A percentile compares a stretch with the other conserved stretches of the same genome.
phyloP scores from a whole-genome alignment of 352 stramenopile species.

The Phytophthora capsici region DNA sequence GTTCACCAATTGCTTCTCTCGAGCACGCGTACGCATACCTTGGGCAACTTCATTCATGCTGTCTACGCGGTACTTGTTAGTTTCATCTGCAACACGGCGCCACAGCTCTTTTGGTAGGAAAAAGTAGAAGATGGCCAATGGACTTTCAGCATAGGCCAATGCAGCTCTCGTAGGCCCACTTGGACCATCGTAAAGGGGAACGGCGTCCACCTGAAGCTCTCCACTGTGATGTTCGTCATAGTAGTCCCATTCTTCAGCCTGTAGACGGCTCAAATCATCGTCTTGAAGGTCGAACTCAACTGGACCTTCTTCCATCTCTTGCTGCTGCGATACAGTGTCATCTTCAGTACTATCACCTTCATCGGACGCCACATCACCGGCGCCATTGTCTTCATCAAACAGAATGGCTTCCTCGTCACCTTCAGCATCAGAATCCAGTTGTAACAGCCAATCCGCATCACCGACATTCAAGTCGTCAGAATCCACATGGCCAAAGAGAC shows the following conservation, averaged over 20 bases:
- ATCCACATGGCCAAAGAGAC: neutral
- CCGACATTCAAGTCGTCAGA: neutral
- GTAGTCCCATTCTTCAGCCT: constrained; percentile 1
- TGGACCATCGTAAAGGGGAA: no score
- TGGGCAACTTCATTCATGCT: no score
- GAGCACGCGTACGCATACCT: no score
- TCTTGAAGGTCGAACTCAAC: constrained; percentile 2
- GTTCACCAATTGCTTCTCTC: no score
- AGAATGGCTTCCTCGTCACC: neutral
- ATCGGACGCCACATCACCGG: neutral
- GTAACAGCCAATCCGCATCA: neutral
- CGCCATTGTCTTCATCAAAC: neutral
- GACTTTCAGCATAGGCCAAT: no score
- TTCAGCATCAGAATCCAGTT: constrained; percentile 5
- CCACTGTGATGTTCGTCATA: no score
- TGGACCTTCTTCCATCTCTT: neutral
- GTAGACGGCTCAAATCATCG: neutral
- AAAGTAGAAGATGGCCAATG: no score
- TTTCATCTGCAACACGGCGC: no score
- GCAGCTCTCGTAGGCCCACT: no score
- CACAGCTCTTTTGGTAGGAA: no score
- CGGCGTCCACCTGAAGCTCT: no score
- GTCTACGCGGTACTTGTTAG: no score
- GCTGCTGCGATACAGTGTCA: neutral
- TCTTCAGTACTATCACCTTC: neutral